A percentile compares a stretch with the other conserved stretches of the same genome.
phyloP scores from a whole-genome alignment of 1,139 yeast genomes.

The Geotrichum phurueaensis region DNA sequence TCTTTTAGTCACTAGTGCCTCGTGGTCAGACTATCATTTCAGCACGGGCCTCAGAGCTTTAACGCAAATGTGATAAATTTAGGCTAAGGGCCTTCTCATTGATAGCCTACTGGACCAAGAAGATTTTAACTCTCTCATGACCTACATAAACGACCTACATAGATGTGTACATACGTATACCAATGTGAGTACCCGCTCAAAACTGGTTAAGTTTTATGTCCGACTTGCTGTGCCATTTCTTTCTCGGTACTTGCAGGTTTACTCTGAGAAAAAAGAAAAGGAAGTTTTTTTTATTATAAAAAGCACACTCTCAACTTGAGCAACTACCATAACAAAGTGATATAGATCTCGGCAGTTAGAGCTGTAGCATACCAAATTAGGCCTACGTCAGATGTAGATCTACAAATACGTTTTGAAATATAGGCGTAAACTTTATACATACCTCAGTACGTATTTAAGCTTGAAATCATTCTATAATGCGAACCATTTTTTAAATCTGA shows the following conservation, averaged over 20 bases:
- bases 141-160: background rate
- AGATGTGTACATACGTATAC: background rate
- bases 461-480: no score
- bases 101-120: background rate
- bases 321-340: background rate
- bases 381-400: no score
- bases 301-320: background rate
- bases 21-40: background rate
- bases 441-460: no score
- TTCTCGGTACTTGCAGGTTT: background rate
- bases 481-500: no score
- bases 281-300: no score
- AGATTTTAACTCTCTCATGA: background rate
- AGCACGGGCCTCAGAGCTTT: background rate
- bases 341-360: no score
- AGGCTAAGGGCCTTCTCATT: background rate
- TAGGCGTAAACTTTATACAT: no score
- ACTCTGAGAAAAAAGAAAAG: background rate
- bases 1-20: background rate
- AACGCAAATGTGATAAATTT: background rate
- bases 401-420: no score
- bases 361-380: no score
- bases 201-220: background rate
- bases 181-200: background rate
- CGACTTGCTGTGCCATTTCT: background rate